Conservation (phyloP, 2,329 filamentous ascomycete species). For the Neoascochyta sp. region DNA sequence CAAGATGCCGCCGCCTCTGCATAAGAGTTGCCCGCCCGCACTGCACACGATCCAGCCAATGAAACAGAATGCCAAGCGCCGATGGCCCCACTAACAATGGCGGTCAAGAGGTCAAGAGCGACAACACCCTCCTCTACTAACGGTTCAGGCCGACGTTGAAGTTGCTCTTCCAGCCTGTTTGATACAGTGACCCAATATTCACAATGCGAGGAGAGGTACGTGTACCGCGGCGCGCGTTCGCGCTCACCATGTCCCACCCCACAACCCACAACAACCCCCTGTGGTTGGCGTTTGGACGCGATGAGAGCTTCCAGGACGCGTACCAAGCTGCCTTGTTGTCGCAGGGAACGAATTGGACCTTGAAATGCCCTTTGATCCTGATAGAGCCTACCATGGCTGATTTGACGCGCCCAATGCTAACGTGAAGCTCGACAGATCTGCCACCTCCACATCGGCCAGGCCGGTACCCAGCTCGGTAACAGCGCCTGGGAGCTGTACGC, state of each 20-base stretch:
- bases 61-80: too few relatives aligned
- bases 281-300: too few relatives aligned
- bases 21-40: too few relatives aligned
- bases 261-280: constrained; percentile 2
- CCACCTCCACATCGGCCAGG: constrained; percentile 67
- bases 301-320: constrained; percentile 7
- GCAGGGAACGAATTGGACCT: too few relatives aligned
- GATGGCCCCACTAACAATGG: too few relatives aligned
- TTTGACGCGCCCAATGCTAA: constrained; percentile 16
- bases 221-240: too few relatives aligned
- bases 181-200: constrained; percentile 30
- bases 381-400: neutral
- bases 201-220: constrained; percentile 43
- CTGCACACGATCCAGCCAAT: too few relatives aligned
- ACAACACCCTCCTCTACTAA: constrained; percentile 16
- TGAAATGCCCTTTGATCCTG: too few relatives aligned
- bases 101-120: too few relatives aligned
- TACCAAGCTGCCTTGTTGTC: too few relatives aligned
- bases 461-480: constrained; percentile 71
- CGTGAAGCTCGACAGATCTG: constrained; percentile 49
- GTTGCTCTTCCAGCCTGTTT: constrained; percentile 31
- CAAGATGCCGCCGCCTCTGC: too few relatives aligned
- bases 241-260: too few relatives aligned
- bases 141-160: constrained; percentile 12
- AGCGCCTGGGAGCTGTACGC: constrained; percentile 72